Conservation (phyloP, 75 land plant species). For the Pinus albicaulis region DNA sequence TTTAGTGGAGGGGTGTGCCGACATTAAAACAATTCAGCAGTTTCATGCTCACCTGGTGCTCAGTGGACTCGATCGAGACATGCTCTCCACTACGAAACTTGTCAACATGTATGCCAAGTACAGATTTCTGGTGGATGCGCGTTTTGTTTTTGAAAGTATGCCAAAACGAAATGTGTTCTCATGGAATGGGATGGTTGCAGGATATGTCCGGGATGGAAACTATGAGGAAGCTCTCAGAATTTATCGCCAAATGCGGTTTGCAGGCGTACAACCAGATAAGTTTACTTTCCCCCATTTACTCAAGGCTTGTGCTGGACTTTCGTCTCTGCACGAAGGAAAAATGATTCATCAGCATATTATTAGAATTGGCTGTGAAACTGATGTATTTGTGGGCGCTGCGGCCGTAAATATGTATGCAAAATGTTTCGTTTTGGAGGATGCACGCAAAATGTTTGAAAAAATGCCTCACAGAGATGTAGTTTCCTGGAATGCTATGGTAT, state of each 20-base stretch:
- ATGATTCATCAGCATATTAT: conserved; percentile 34
- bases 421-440: conserved; percentile 51
- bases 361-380: conserved; percentile 31
- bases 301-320: neutral
- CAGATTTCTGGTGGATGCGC: conserved; percentile 17
- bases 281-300: conserved; percentile 22
- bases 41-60: neutral
- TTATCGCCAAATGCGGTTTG: conserved; percentile 13
- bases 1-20: neutral
- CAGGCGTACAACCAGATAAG: conserved; percentile 14
- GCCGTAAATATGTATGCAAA: conserved; percentile 69
- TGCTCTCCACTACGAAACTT: conserved; percentile 25
- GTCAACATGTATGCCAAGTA: conserved; percentile 33
- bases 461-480: conserved; percentile 34
- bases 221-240: conserved; percentile 12
- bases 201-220: conserved; percentile 14
- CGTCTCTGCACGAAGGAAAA: conserved; percentile 16
- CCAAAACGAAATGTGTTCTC: conserved; percentile 21
- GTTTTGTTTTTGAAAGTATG: conserved; percentile 28
- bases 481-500: conserved; percentile 64
- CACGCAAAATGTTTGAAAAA: conserved; percentile 33
- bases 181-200: conserved; percentile 34
- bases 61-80: conserved; percentile 31
- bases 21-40: neutral
- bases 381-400: conserved; percentile 41